Evolutionary conservation across 75 land plant genomes (phyloP), one percentile per base, ranked within the genome.

Genomic region (Adiantum capillusveneris): DNA sequence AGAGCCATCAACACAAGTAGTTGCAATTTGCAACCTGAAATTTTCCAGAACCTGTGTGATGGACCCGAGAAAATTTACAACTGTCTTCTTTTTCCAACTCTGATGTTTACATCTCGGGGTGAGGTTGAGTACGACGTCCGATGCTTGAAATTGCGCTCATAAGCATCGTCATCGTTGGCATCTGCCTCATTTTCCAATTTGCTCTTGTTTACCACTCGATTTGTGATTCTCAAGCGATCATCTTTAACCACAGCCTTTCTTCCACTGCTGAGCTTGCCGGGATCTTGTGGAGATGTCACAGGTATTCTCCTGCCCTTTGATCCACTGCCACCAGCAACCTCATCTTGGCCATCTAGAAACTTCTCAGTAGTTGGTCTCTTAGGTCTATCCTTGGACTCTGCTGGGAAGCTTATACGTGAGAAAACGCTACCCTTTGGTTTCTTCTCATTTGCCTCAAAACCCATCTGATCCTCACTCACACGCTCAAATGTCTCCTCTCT

Each of bases 381-480:
- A 34, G 37, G 37, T 9, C 37, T 34, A 34, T 34, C 37, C 37
- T 34, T 34, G 37, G 37, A 34, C 7, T 34, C 37, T 34, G 37
- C 3, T 34, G 37, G 88, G 65, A 85, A 85, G 60, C 88, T 81
- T 25, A 85, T 85, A 64, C 88, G 75, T 5, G 88, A 85, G 70
- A 85, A 85, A 6, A 85, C 88, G 50, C 88, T 85, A 0, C 30
- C 64, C 66, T 85, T 85, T 3, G 55, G 71, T 53, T 81, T 83
- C 26, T 67, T 62, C 19, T 75, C 75, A 18, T 56, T 44, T 19
- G 63, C 30, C 9, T 53, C 55, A 26, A 22, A 12, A 12, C 55
- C 29, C 25, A 6, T 53, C 16, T 53, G 55, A 26, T 24, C 13
- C 55, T 53, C 55, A 2, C 21, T 2, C 21, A 22, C 28, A 5